Base-by-base conservation (phyloP, 257 asterid genomes). In the Lithospermum erythrorhizon region DNA sequence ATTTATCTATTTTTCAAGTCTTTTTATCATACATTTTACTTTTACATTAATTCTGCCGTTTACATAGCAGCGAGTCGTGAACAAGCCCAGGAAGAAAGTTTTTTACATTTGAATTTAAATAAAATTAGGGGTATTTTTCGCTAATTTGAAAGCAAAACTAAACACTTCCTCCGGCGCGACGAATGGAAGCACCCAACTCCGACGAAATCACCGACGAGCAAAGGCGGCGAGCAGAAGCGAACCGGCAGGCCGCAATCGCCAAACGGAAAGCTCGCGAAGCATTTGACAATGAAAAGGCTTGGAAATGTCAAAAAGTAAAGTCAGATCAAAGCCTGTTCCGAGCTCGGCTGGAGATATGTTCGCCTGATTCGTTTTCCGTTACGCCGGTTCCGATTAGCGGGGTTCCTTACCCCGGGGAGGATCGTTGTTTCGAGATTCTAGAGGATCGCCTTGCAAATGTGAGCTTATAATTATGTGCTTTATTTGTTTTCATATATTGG, bases 171-270 rank as follows among this genome's bases (percentile, higher is more conserved):
- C n/a, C n/a, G n/a, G n/a, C n/a, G n/a, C n/a, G n/a, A n/a, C n/a
- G n/a, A 9, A 41, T 41, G 49, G 49, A 41, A 3, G 5, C 1
- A 41, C 16, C 18, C 49, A 41, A 41, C 49, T 68, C 41, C 30
- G 76, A 67, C 65, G 75, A 80, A 71, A 73, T 88, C 76, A 88
- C 96, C 18, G 95, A 86, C 54, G 95, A 81, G 61, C 96, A 91
- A 62, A 74, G 93, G 21, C 72, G 69, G 29, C 82, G 96, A 49
- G 88, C 91, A 41, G 96, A 82, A 48, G 81, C 87, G 37, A 91
- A 91, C 64, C 94, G 94, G 37, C 81, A 80, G 24, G 93, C 90
- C 0, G 98, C 98, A 57, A 65, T 91, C 15, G 94, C 98, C 66
- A 91, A 88, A 78, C 94, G 96, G 68, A 83, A 84, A 79, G 85